Base-by-base conservation (phyloP, 768 basidiomycete genomes). In the Lactarius trivialis region DNA sequence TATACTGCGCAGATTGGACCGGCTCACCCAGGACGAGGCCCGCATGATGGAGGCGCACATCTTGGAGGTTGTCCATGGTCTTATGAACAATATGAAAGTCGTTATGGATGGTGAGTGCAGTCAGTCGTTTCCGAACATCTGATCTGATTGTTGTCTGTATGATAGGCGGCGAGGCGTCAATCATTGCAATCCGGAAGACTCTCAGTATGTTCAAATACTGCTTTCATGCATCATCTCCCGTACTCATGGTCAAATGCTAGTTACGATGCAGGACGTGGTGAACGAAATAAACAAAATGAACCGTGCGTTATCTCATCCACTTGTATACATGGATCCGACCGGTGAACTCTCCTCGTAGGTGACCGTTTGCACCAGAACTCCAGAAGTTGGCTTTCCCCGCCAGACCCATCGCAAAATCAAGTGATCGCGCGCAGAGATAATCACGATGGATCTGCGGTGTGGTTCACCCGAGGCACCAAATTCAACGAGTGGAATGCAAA, bases 371-470 rank as follows among this genome's bases (percentile, higher is more conserved):
- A 52, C 8, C 17, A 41, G 19, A n/a, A 37, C 7, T 36, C 52
- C 19, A 34, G 28, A 28, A 39, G 26, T 39, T 60, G 58, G 58
- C 58, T 60, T 9, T 52, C 58, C n/a, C 58, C 58, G 17, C 58
- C 58, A 24, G 37, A 60, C 26, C 36, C 58, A 4, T 60, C 58
- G 11, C 28, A 34, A 53, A 60, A 60, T n/a, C 58, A 60, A 11
- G 52, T 52, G 32, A 41, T n/a, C 7, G 51, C 51, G 24, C 12
- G 28, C 24, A 7, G 2, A 0, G 19, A 17, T 39, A 50, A 17
- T 28, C 24, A 32, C 34, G 48, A 26, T 2, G 34, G 50, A 32
- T 41, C 58, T 30, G 33, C 50, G 2, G 33, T 19, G 19, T 60
- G 58, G 58, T 39, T 60, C 7, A 50, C 19, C 5, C 50, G 17